Evolutionary conservation across 2,329 filamentous ascomycete species (phyloP), one percentile per base, ranked within the genome.

Genomic region (Aspergillus sp.): DNA sequence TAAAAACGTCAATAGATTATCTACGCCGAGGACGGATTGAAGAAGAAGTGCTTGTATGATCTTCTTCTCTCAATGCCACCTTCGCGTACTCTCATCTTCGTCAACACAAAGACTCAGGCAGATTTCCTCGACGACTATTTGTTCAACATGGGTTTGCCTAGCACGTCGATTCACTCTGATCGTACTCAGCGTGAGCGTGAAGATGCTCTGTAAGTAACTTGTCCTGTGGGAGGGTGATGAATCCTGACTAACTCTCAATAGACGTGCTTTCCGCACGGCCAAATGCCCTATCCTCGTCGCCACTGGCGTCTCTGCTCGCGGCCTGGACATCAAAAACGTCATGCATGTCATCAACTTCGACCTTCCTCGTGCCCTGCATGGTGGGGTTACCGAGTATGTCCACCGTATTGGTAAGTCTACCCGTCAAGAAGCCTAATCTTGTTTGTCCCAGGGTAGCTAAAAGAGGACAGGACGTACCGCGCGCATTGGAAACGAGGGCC

Each of bases 321-420:
- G 93, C 5, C 82, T 96, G 32, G 90, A 97, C 57, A 84, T 96
- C 33, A 80, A 80, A 48, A 88, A 93, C 54, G 84, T 97, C 4
- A 81, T 83, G 73, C 88, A 95, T 53, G 86, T 98, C 50, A 84
- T 98, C 76, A 97, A 98, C 70, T 97, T 83, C 57, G 90, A 97
- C 51, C 73, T 97, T 1, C 91, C 91, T 0, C 81, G 76, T 4
- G 69, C 75, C 39, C 73, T 81, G 1, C 78, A 91, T 56, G 89
- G 88, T n/a, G 91, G 90, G 2, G 94, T 96, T 47, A 82, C 87
- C 42, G 93, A 97, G 64, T 98, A 97, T 58, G 82, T 86, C 28
- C 93, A 98, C 62, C 88, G 93, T 8, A 97, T 97, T 62, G 93
- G 86, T 88, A 80, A 69, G 76, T 19, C 32, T 5, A 34, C 28